Percentiles rank a stretch among this genome's conserved stretches.
These are phyloP conservation scores for Phytophthora sojae DNA, from an alignment of 352 stramenopile species.

Conservation along the genomic window DNA sequence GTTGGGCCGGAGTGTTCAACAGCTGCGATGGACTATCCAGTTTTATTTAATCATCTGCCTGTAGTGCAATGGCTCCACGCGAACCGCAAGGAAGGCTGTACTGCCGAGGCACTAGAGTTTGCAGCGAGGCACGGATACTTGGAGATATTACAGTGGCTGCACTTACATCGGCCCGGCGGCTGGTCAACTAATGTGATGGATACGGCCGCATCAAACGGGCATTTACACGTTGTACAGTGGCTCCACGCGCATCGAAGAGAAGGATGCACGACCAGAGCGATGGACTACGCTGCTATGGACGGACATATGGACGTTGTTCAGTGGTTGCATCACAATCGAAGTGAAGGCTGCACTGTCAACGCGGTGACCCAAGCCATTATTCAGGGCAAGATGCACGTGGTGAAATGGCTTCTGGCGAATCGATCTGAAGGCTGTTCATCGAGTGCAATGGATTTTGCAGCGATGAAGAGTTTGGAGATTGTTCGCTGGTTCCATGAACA, in stretches of 20 bases:
- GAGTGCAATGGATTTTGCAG: not conserved
- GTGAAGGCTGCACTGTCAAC: not conserved
- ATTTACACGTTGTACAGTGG: constrained; percentile 14
- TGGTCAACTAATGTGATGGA: not conserved
- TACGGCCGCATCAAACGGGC: not conserved
- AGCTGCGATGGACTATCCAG: not conserved
- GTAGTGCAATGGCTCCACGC: not conserved
- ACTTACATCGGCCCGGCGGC: not conserved
- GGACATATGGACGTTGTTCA: constrained; percentile 2
- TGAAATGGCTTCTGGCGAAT: not conserved
- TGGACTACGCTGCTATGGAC: not conserved
- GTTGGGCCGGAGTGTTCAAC: not conserved
- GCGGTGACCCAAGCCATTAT: not conserved
- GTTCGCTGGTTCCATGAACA: not conserved
- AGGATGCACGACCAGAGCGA: constrained; percentile 1
- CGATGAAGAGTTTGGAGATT: not conserved
- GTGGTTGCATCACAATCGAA: constrained; percentile 11
- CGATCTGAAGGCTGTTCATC: not conserved
- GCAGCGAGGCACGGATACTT: not conserved
- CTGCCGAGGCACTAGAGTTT: not conserved
- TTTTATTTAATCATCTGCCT: not conserved
- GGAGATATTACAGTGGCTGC: not conserved
- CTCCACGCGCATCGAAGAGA: not conserved
- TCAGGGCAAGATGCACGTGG: not conserved
- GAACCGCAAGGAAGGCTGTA: not conserved